Evolutionary conservation across 768 basidiomycete species (phyloP), one percentile per base, ranked within the genome.

Genomic region (Lactifluus subvellereus): DNA sequence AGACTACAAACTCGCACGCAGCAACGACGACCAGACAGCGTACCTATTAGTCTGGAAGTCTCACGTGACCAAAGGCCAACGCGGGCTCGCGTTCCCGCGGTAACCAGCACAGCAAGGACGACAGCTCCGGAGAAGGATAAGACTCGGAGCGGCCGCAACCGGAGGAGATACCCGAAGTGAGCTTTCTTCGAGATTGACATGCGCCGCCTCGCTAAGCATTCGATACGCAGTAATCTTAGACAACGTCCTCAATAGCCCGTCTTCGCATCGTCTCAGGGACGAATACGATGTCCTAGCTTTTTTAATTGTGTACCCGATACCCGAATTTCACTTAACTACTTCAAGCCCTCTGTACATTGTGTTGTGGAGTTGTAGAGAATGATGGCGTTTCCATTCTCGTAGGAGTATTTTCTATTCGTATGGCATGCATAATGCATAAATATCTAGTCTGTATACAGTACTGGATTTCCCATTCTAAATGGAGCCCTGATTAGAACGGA

Each of bases 81-180:
- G 6, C 54, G 35, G 22, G 9, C n/a, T 1, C 63, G 63, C 13
- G 42, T 64, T 27, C 63, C 63, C 13, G 63, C 63, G 0, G 63
- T 64, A 2, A 64, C 63, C 10, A 64, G 58, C 49, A 64, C 59
- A 20, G 54, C 63, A 18, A 37, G 48, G 59, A 55, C 59, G 5
- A 60, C 63, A 2, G 59, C 54, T 49, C 59, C 63, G 2, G 63
- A 60, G 49, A 64, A n/a, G 3, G 54, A 54, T 13, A 53, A 53
- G 7, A 6, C 50, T 1, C 51, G 57, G 10, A 40, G 14, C 11
- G 40, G 6, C 9, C 48, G 50, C 4, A n/a, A 18, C n/a, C 50
- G 57, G 27, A 35, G 50, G 33, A 35, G 48, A 47, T 63, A 59
- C 42, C 62, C 57, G 8, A 59, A 20, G 62, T 59, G 32, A 18